These are phyloP conservation scores for Lupinus albus DNA, from an alignment of 306 rosid species.

Conservation along the genomic window DNA sequence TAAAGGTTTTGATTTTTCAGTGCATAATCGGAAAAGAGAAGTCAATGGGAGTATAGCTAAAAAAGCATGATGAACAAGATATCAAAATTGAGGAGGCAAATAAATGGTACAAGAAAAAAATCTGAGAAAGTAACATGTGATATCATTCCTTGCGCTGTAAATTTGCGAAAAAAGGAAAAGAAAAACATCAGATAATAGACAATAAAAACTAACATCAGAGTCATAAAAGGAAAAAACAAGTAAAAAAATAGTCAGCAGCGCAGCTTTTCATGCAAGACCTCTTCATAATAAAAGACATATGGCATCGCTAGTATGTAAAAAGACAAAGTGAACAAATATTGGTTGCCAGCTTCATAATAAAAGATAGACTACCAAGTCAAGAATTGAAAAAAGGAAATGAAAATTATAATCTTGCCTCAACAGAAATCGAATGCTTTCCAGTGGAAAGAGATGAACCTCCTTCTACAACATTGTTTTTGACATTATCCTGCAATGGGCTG, in stretches of 20 bases:
- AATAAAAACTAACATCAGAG: neutral
- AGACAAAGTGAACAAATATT: slow-evolving; percentile 17
- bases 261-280: slow-evolving; percentile 25
- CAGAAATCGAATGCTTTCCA: slow-evolving; percentile 62
- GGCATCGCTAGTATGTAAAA: slow-evolving; percentile 7
- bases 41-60: slow-evolving; percentile 12
- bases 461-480: slow-evolving; percentile 40
- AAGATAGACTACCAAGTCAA: slow-evolving; percentile 18
- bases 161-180: neutral
- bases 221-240: neutral
- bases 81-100: neutral
- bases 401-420: slow-evolving; percentile 57
- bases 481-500: slow-evolving; percentile 38
- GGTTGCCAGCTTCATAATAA: slow-evolving; percentile 14
- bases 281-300: slow-evolving; percentile 20
- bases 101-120: slow-evolving; percentile 11
- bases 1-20: slow-evolving; percentile 10
- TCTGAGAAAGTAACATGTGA: slow-evolving; percentile 17
- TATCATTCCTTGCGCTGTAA: slow-evolving; percentile 20
- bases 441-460: slow-evolving; percentile 54
- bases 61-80: slow-evolving; percentile 7
- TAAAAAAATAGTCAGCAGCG: slow-evolving; percentile 17
- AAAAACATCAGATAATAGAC: neutral
- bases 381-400: slow-evolving; percentile 26
- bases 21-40: slow-evolving; percentile 34